Percentiles rank a stretch among this genome's conserved stretches.
Evolutionary conservation across 495 filamentous ascomycete species (phyloP).

Genomic region (Aspergillus affinis): DNA sequence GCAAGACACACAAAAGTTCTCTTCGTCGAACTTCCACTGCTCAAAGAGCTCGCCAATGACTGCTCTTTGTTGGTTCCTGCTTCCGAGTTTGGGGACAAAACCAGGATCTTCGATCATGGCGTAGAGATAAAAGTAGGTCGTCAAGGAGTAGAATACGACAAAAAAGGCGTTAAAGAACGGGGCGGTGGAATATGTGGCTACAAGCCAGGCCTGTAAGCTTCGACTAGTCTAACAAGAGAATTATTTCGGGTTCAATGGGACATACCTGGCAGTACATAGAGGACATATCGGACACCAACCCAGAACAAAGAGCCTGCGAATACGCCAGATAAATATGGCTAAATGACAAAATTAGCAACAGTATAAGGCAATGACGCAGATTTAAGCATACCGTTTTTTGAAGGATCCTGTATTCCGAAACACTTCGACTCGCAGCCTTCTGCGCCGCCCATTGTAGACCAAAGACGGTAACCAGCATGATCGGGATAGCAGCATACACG

Average conservation of each 20-base stretch:
- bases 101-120: constrained; percentile 89
- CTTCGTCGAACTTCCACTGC: constrained; percentile 86
- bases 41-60: constrained; percentile 81
- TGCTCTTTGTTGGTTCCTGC: constrained; percentile 81
- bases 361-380: background rate
- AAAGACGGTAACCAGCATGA: constrained; percentile 63
- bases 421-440: constrained; percentile 75
- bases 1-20: constrained; percentile 89
- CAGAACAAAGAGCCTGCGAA: constrained; percentile 87
- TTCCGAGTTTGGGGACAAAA: constrained; percentile 88
- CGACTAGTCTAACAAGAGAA: background rate
- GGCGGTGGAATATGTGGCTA: constrained; percentile 62
- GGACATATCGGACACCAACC: constrained; percentile 73
- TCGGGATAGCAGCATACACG: constrained; percentile 72
- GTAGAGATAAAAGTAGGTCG: constrained; percentile 79
- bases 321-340: constrained; percentile 91
- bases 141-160: constrained; percentile 58
- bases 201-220: background rate
- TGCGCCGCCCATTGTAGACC: constrained; percentile 76
- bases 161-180: constrained; percentile 77
- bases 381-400: constrained; percentile 72
- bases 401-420: constrained; percentile 79
- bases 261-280: constrained; percentile 68
- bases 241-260: constrained; percentile 13
- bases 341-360: constrained; percentile 11